A percentile compares a stretch with the other conserved stretches of the same genome.
These are phyloP conservation scores for Elsinoe necatrix DNA, from an alignment of 2,329 filamentous ascomycete genomes.

Conservation along the genomic window DNA sequence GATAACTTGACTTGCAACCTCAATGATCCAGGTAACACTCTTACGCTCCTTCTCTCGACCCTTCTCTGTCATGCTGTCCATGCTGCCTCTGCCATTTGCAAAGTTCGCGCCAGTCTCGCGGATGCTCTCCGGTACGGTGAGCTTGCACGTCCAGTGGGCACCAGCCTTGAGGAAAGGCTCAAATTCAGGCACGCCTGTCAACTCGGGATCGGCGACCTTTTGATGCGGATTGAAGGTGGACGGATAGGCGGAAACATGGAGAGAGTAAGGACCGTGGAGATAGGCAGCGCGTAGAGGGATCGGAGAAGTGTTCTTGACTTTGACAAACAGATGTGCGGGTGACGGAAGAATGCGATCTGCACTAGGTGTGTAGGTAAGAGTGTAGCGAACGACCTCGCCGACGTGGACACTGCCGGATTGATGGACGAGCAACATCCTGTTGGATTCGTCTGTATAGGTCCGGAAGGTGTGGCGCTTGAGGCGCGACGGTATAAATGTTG, in stretches of 20 bases:
- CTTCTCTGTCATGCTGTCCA: conserved; percentile 29
- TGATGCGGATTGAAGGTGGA: conserved; percentile 73
- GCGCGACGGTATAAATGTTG: background rate
- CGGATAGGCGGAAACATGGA: conserved; percentile 80
- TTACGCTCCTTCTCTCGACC: conserved; percentile 40
- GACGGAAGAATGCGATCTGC: conserved; percentile 84
- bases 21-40: conserved; percentile 76
- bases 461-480: background rate
- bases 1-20: conserved; percentile 84
- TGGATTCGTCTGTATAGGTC: background rate
- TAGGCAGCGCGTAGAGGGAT: conserved; percentile 90
- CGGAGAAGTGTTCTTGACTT: conserved; percentile 84
- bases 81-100: conserved; percentile 28
- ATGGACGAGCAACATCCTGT: conserved; percentile 74
- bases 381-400: conserved; percentile 85
- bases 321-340: conserved; percentile 70
- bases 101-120: conserved; percentile 50
- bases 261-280: conserved; percentile 87
- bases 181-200: conserved; percentile 76
- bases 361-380: conserved; percentile 82
- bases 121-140: conserved; percentile 72
- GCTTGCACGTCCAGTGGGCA: conserved; percentile 70
- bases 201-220: conserved; percentile 60
- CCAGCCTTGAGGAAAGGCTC: conserved; percentile 96
- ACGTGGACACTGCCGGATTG: conserved; percentile 88